phyloP scores from a whole-genome alignment of 495 filamentous ascomycete genomes.

The Evernia prunastri region DNA sequence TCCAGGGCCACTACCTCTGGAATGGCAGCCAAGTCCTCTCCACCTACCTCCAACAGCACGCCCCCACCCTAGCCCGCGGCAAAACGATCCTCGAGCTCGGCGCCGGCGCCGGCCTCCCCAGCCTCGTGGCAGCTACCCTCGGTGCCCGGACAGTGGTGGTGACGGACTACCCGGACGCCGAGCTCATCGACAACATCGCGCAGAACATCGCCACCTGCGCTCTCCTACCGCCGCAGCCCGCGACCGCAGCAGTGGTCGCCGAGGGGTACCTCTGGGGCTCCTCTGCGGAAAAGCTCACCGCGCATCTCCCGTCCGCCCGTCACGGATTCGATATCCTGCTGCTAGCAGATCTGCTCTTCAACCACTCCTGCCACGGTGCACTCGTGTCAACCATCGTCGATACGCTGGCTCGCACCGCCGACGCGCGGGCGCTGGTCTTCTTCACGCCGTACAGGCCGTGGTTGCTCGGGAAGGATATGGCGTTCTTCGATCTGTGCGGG shows the following conservation, averaged over 20 bases:
- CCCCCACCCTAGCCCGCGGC: constrained; percentile 45
- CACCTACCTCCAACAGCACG: constrained; percentile 64
- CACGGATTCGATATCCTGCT: constrained; percentile 70
- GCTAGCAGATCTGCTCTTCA: constrained; percentile 83
- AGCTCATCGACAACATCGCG: constrained; percentile 68
- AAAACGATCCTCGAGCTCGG: constrained; percentile 81
- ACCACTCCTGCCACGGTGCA: constrained; percentile 74
- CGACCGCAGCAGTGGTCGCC: constrained; percentile 25
- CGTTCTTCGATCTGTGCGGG: constrained; percentile 72
- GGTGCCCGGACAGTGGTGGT: constrained; percentile 67
- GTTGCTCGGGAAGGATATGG: constrained; percentile 74
- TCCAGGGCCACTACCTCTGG: constrained; percentile 81
- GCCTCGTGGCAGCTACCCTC: constrained; percentile 64
- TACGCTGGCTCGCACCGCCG: constrained; percentile 49
- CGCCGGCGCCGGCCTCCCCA: constrained; percentile 80
- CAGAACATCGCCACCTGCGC: constrained; percentile 55
- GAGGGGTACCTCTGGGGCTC: constrained; percentile 80
- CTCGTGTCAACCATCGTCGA: constrained; percentile 62
- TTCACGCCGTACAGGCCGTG: constrained; percentile 92
- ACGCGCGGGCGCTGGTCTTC: constrained; percentile 70
- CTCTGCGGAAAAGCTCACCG: constrained; percentile 44
- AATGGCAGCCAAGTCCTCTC: constrained; percentile 73
- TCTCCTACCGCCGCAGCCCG: constrained; percentile 25
- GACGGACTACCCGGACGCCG: constrained; percentile 82
- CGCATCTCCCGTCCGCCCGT: constrained; percentile 14